These are phyloP conservation scores for Fraxinus americana DNA, from an alignment of 257 asterid species.

Conservation along the genomic window DNA sequence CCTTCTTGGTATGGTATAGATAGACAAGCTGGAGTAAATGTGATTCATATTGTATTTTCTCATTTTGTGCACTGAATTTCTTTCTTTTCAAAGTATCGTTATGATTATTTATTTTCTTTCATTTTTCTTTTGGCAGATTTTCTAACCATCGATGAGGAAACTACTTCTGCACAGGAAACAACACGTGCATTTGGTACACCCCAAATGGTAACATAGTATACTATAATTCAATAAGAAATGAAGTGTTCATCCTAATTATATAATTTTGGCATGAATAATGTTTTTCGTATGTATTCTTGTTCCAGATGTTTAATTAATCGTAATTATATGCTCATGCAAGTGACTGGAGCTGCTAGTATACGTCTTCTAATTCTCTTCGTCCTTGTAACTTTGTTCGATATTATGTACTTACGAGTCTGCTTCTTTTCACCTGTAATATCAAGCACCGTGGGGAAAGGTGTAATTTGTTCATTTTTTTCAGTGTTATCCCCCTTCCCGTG, in stretches of 20 bases:
- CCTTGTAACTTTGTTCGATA: slow-evolving; percentile 24
- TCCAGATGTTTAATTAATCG: slow-evolving; percentile 16
- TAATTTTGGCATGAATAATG: slow-evolving; percentile 74
- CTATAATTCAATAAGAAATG: slow-evolving; percentile 29
- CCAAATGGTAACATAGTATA: slow-evolving; percentile 41
- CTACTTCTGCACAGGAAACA: slow-evolving; percentile 39
- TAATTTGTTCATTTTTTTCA: not conserved
- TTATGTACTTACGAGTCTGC: slow-evolving; percentile 2
- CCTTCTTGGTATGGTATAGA: slow-evolving; percentile 41
- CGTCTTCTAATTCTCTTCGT: slow-evolving; percentile 27
- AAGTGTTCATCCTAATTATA: slow-evolving; percentile 36
- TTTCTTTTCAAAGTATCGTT: slow-evolving; percentile 28
- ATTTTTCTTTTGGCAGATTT: slow-evolving; percentile 48
- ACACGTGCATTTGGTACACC: slow-evolving; percentile 35
- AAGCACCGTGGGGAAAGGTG: not conserved
- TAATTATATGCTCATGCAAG: slow-evolving; percentile 34
- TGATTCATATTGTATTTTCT: slow-evolving; percentile 39
- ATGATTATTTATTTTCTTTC: not conserved
- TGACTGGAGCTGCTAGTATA: slow-evolving; percentile 40
- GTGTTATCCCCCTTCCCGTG: not conserved
- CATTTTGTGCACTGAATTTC: slow-evolving; percentile 24
- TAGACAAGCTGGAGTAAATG: slow-evolving; percentile 43
- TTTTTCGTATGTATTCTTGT: slow-evolving; percentile 74
- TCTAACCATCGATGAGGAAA: slow-evolving; percentile 55
- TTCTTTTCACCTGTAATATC: not conserved